phyloP scores from a whole-genome alignment of 306 rosid genomes.

The Glycine tomentella region DNA sequence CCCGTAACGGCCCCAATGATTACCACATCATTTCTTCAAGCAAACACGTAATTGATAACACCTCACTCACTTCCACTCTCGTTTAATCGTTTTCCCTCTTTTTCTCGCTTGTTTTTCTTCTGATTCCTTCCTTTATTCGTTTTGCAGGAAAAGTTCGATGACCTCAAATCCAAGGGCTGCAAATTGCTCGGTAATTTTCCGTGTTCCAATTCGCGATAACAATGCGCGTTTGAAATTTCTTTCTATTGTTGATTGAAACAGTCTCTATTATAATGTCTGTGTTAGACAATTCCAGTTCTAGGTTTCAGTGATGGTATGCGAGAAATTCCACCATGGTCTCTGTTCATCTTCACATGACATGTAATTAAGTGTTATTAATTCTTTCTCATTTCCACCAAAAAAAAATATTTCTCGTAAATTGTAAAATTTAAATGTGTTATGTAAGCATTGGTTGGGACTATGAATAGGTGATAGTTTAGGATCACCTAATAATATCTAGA shows the following conservation, averaged over 20 bases:
- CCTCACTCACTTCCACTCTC: not conserved
- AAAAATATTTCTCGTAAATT: not conserved
- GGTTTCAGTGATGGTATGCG: not conserved
- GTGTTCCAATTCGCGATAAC: not conserved
- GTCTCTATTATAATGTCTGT: slow-evolving; percentile 2
- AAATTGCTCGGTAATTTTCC: slow-evolving; percentile 68
- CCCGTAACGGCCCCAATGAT: slow-evolving; percentile 77
- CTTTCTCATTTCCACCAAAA: not conserved
- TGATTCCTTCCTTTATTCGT: slow-evolving; percentile 4
- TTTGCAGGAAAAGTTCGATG: slow-evolving; percentile 81
- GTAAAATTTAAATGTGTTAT: not conserved
- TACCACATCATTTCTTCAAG: slow-evolving; percentile 76
- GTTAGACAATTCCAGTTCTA: not conserved
- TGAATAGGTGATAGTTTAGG: not conserved
- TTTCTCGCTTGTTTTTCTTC: not conserved
- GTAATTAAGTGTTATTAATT: not conserved
- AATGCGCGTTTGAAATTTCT: not conserved
- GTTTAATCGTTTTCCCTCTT: not conserved
- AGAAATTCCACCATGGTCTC: not conserved
- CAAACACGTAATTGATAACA: slow-evolving; percentile 64
- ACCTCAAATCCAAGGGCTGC: slow-evolving; percentile 82
- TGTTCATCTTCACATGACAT: not conserved
- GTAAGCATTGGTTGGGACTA: not conserved
- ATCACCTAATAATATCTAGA: not conserved
- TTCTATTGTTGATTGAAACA: slow-evolving; percentile 26